Conservation (phyloP, 2,329 filamentous ascomycete genomes). For the Epichloe elymi region DNA sequence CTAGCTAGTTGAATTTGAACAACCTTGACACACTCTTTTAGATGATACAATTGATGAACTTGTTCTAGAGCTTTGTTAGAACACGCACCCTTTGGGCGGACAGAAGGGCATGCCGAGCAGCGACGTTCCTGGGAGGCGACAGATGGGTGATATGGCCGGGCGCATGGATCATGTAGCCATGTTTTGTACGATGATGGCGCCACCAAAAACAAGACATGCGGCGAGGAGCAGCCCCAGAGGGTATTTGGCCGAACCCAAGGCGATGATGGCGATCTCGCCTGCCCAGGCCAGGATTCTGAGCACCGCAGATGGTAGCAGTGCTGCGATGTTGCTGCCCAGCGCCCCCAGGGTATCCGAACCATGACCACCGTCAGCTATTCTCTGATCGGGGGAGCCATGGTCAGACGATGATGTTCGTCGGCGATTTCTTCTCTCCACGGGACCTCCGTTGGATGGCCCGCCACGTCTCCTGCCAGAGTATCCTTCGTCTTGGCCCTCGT, state of each 20-base stretch:
- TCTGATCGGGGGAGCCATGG: constrained; percentile 9
- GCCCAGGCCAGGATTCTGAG: constrained; percentile 34
- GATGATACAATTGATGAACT: no score
- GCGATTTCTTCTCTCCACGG: constrained; percentile 12
- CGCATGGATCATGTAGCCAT: constrained; percentile 48
- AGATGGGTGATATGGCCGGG: constrained; percentile 53
- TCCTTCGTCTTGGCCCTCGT: constrained; percentile 13
- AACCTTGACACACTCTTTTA: no score
- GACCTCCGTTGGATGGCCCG: constrained; percentile 10
- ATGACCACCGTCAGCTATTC: constrained; percentile 6
- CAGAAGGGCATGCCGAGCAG: no score
- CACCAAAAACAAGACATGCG: constrained; percentile 45
- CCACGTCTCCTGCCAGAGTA: constrained; percentile 17
- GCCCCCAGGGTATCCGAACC: constrained; percentile 6
- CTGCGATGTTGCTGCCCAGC: constrained; percentile 19
- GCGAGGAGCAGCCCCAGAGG: constrained; percentile 50
- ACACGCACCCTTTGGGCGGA: constrained; percentile 15
- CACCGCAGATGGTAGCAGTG: constrained; percentile 24
- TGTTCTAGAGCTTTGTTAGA: no score
- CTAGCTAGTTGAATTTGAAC: no score
- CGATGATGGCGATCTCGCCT: constrained; percentile 42
- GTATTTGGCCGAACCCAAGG: constrained; percentile 49
- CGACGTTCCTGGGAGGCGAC: constrained; percentile 56
- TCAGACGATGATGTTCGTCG: constrained; percentile 5
- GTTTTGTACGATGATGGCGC: constrained; percentile 45